A percentile compares a stretch with the other conserved stretches of the same genome.
Evolutionary conservation across 179 eudicot species (phyloP).

Genomic region (Gypsophila paniculata): DNA sequence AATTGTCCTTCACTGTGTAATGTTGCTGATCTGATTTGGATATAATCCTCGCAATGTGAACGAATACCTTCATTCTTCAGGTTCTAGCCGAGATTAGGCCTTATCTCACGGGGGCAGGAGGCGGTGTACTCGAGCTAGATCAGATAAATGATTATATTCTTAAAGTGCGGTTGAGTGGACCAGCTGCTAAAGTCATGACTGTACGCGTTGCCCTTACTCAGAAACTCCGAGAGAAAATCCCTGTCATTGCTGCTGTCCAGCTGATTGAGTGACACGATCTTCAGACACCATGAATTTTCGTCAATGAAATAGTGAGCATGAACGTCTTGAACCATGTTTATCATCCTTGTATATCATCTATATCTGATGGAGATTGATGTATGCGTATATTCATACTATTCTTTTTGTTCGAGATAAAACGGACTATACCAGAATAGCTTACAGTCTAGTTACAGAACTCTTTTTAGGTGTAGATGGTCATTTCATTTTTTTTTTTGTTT

Average conservation of each 20-base stretch:
- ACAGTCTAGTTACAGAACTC: too few species aligned
- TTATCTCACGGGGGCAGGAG: slow-evolving; percentile 80
- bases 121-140: slow-evolving; percentile 77
- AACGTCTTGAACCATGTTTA: too few species aligned
- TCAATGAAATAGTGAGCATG: neutral
- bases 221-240: slow-evolving; percentile 82
- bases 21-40: neutral
- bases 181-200: slow-evolving; percentile 91
- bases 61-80: slow-evolving; percentile 34
- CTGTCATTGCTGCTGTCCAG: slow-evolving; percentile 78
- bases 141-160: slow-evolving; percentile 54
- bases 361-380: too few species aligned
- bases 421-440: too few species aligned
- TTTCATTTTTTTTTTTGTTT: too few species aligned
- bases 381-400: too few species aligned
- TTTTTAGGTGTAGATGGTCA: too few species aligned
- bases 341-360: too few species aligned
- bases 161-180: slow-evolving; percentile 67
- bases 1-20: neutral
- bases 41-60: neutral
- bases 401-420: too few species aligned
- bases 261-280: slow-evolving; percentile 45
- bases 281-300: neutral
- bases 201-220: slow-evolving; percentile 90
- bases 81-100: slow-evolving; percentile 82